Conservation (phyloP, 2,329 filamentous ascomycete species). For the Claviceps lovelessii region DNA sequence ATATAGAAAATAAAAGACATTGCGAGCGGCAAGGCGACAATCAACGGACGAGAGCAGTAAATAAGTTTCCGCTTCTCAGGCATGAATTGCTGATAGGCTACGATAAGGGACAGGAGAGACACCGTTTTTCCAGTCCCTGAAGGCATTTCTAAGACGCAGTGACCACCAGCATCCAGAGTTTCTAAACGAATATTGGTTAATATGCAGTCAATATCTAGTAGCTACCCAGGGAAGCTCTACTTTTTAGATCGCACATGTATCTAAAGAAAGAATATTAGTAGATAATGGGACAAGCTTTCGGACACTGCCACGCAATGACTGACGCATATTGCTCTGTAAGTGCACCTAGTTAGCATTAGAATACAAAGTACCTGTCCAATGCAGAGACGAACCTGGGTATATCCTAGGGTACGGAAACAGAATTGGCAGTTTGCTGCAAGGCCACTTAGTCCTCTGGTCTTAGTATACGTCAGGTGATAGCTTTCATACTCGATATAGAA, state of each 20-base stretch:
- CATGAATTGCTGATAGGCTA: conserved; percentile 90
- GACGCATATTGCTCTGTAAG: conserved; percentile 40
- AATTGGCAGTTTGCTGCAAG: conserved; percentile 38
- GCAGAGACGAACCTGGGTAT: conserved; percentile 33
- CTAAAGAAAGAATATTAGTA: conserved; percentile 15
- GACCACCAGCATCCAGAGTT: conserved; percentile 84
- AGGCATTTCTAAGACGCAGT: conserved; percentile 97
- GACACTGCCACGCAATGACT: conserved; percentile 11
- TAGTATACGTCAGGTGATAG: background rate
- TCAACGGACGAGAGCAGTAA: conserved; percentile 69
- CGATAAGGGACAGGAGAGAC: conserved; percentile 83
- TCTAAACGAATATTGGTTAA: conserved; percentile 18
- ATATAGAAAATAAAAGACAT: background rate
- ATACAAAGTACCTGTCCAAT: background rate
- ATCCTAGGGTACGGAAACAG: conserved; percentile 46
- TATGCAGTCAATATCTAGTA: background rate
- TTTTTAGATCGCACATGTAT: conserved; percentile 45
- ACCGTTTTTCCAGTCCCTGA: conserved; percentile 97
- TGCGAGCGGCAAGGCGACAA: background rate
- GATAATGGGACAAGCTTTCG: background rate
- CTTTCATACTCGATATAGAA: conserved; percentile 35
- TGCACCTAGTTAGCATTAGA: background rate
- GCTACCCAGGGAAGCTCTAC: conserved; percentile 16
- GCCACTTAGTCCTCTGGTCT: conserved; percentile 7
- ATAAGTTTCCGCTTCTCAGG: conserved; percentile 92